Conservation (phyloP, 139 green algal genomes). For the Asterochloris sp. region DNA sequence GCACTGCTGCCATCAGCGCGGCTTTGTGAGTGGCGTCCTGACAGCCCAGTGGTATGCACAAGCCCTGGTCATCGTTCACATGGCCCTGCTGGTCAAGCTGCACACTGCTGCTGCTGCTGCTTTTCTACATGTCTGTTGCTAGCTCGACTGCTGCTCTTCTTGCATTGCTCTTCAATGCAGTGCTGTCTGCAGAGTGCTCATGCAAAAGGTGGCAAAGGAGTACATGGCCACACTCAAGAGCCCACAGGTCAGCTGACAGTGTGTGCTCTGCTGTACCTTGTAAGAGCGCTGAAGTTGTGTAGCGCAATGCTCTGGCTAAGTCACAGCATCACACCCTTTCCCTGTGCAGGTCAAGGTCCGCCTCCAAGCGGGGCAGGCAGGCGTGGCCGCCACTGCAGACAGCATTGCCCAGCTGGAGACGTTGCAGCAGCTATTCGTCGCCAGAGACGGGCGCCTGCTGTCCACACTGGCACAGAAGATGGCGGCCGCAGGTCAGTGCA, state of each 20-base stretch:
- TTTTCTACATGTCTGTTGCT: not conserved
- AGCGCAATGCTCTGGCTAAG: too few relatives aligned
- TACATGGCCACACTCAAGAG: conserved; percentile 23
- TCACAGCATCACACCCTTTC: not conserved
- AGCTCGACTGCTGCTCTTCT: not conserved
- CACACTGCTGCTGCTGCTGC: too few relatives aligned
- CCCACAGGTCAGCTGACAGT: not conserved
- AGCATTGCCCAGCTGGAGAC: conserved; percentile 23
- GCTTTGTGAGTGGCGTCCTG: too few relatives aligned
- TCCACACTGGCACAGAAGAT: conserved; percentile 6
- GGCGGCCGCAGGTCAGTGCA: not conserved
- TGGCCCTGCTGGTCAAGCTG: too few relatives aligned
- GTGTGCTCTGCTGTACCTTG: too few relatives aligned
- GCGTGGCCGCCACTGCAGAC: conserved; percentile 1
- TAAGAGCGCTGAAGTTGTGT: too few relatives aligned
- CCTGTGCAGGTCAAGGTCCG: conserved; percentile 8
- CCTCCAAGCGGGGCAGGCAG: conserved; percentile 23
- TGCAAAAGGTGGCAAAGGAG: conserved; percentile 76
- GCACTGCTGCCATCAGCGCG: too few relatives aligned
- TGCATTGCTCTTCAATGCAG: not conserved
- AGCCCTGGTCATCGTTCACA: too few relatives aligned
- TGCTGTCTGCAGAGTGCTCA: conserved; percentile 50
- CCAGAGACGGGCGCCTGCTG: conserved; percentile 61
- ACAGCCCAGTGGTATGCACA: too few relatives aligned
- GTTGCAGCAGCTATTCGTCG: conserved; percentile 39